Base-by-base conservation (phyloP, 2,329 filamentous ascomycete genomes). In the Coniella vitis region DNA sequence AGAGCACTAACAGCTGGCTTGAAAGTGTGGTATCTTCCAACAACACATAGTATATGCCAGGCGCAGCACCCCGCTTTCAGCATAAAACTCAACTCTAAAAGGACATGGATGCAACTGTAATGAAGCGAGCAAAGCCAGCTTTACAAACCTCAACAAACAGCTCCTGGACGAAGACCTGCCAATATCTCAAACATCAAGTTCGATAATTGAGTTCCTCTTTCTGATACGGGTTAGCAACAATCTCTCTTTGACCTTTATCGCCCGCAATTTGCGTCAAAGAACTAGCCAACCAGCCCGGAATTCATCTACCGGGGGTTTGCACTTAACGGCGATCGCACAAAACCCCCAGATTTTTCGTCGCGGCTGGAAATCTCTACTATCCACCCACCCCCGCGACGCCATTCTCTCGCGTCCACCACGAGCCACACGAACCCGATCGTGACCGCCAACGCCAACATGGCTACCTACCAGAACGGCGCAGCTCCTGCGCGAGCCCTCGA, bases 401-500 rank as follows among this genome's bases (percentile, higher is more conserved):
- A 57, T 55, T 53, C 49, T 48, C 49, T 51, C 50, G 43, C 40
- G 61, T 65, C 63, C 61, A 63, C 63, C 40, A 42, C 40, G 40
- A 42, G 16, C 67, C 68, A 62, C 65, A 62, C 65, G 64, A 67
- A 65, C 64, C 66, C 60, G 53, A 58, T 57, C 25, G 25, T 29
- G 25, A 46, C 65, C 63, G 63, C 58, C 63, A 72, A 59, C 63
- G 63, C 58, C 63, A 72, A 59, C 45, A 84, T 84, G 81, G 80
- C 76, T 68, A 73, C 69, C 58, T 80, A 78, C 63, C 74, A 80
- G 64, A 83, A 81, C 66, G 77, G 77, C 63, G 71, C 71, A 62
- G 73, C 77, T 64, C 76, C 79, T 58, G 67, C 74, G 63, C 78
- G 80, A 67, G 70, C 75, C 58, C 70, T 81, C 52, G 82, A 83